Percentiles rank a stretch among this genome's conserved stretches.
Evolutionary conservation across 768 basidiomycete genomes (phyloP).

Genomic region (Hortiboletus campestris): DNA sequence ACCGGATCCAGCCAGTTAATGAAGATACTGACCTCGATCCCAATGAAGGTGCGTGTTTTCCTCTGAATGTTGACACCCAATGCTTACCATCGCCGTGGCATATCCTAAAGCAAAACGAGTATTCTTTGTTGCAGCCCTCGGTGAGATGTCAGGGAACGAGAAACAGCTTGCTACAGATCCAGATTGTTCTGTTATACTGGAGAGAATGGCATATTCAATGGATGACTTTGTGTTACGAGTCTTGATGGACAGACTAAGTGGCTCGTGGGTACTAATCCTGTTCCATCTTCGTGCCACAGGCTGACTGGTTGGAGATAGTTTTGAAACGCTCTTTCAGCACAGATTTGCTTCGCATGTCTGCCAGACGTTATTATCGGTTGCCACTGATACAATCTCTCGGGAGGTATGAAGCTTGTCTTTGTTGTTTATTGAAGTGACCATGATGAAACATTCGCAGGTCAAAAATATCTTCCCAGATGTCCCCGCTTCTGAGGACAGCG

Average conservation of each 20-base stretch:
- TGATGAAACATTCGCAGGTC: slow-evolving; percentile 35
- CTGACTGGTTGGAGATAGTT: slow-evolving; percentile 39
- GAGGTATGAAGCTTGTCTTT: slow-evolving; percentile 47
- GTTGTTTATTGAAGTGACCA: not conserved
- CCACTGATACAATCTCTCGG: slow-evolving; percentile 59
- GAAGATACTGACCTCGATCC: slow-evolving; percentile 53
- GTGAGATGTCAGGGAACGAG: slow-evolving; percentile 86
- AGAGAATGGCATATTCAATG: slow-evolving; percentile 90
- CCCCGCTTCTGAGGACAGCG: slow-evolving; percentile 48
- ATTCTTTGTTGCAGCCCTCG: slow-evolving; percentile 79
- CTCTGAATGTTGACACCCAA: not conserved
- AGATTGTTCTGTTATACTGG: slow-evolving; percentile 87
- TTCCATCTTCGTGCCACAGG: slow-evolving; percentile 6
- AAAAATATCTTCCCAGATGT: slow-evolving; percentile 52
- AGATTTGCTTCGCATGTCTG: slow-evolving; percentile 96
- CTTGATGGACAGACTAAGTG: slow-evolving; percentile 81
- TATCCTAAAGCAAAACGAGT: slow-evolving; percentile 58
- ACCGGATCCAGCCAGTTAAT: slow-evolving; percentile 41
- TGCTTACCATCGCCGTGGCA: not conserved
- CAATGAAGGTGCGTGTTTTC: slow-evolving; percentile 57
- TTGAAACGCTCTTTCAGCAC: slow-evolving; percentile 64
- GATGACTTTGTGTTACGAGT: slow-evolving; percentile 94
- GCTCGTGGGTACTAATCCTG: slow-evolving; percentile 63
- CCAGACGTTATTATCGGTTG: slow-evolving; percentile 80
- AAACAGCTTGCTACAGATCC: slow-evolving; percentile 89